Conservation (phyloP, 2,329 filamentous ascomycete species). For the Exophiala alcalophila region DNA sequence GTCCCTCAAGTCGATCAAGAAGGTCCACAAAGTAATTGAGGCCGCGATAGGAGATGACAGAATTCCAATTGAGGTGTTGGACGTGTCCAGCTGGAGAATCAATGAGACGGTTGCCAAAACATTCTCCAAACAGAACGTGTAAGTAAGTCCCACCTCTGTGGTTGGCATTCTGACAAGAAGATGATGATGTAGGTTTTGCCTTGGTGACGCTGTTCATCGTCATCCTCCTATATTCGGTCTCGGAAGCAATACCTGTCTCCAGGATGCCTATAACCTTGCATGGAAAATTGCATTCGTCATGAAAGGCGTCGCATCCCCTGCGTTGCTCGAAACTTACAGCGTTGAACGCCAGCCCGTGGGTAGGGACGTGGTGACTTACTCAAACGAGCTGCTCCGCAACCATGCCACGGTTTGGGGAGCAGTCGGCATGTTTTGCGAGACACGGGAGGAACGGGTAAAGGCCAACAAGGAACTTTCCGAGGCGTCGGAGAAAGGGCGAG, state of each 20-base stretch:
- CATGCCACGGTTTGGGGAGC: slow-evolving; percentile 48
- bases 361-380: slow-evolving; percentile 51
- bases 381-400: slow-evolving; percentile 56
- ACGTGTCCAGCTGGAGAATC: slow-evolving; percentile 57
- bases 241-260: slow-evolving; percentile 39
- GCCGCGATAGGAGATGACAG: slow-evolving; percentile 56
- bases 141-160: slow-evolving; percentile 27
- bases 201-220: slow-evolving; percentile 37
- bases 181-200: slow-evolving; percentile 49
- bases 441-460: slow-evolving; percentile 38
- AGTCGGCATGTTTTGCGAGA: slow-evolving; percentile 43
- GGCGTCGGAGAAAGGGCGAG: slow-evolving; percentile 37
- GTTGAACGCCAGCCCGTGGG: slow-evolving; percentile 37
- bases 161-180: slow-evolving; percentile 46
- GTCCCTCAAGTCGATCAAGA: slow-evolving; percentile 34
- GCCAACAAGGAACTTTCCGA: slow-evolving; percentile 42
- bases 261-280: slow-evolving; percentile 38
- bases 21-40: slow-evolving; percentile 46
- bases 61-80: slow-evolving; percentile 49
- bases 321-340: slow-evolving; percentile 35
- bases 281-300: slow-evolving; percentile 38
- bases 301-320: slow-evolving; percentile 33
- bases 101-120: slow-evolving; percentile 59
- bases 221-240: slow-evolving; percentile 38
- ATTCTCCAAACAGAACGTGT: slow-evolving; percentile 49